Evolutionary conservation across 306 rosid genomes (phyloP).

Genomic region (Begonia fuchsioides): DNA sequence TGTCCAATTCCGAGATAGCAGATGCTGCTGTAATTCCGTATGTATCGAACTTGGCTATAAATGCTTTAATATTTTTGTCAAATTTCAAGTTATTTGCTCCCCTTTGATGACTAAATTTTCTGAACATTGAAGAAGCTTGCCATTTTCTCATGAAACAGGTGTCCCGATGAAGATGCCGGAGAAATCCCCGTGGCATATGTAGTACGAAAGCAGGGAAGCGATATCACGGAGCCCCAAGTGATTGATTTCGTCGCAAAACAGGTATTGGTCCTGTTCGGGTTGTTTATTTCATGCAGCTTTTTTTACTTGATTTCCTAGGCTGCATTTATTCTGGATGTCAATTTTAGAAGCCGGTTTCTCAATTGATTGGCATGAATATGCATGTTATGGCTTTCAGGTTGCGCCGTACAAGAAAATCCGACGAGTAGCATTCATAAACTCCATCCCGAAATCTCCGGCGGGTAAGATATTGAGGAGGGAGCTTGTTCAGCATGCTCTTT

Average conservation of each 20-base stretch:
- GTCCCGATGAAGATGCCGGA: slow-evolving; percentile 56
- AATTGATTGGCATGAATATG: too few species aligned
- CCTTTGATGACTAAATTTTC: neutral
- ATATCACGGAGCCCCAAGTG: slow-evolving; percentile 37
- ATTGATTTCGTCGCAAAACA: slow-evolving; percentile 60
- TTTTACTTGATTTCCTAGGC: too few species aligned
- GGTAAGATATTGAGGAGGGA: slow-evolving; percentile 88
- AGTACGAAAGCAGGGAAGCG: slow-evolving; percentile 69
- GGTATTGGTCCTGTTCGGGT: slow-evolving; percentile 11
- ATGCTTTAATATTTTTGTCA: neutral
- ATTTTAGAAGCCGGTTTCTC: too few species aligned
- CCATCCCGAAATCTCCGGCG: slow-evolving; percentile 64
- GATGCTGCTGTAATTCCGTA: slow-evolving; percentile 32
- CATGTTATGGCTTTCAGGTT: slow-evolving; percentile 31
- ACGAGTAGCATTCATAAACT: slow-evolving; percentile 43
- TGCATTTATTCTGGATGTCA: too few species aligned
- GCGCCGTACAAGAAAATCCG: slow-evolving; percentile 88
- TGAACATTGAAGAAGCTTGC: neutral
- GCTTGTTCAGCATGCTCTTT: slow-evolving; percentile 40
- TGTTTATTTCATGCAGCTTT: too few species aligned
- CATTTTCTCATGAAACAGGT: slow-evolving; percentile 9
- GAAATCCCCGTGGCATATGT: slow-evolving; percentile 85
- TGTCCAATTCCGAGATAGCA: slow-evolving; percentile 24
- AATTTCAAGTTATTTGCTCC: neutral
- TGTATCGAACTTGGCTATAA: neutral